A percentile compares a stretch with the other conserved stretches of the same genome.
Evolutionary conservation across 192 early-diverging fungal genomes (phyloP).

Genomic region (Coemansia sp.): DNA sequence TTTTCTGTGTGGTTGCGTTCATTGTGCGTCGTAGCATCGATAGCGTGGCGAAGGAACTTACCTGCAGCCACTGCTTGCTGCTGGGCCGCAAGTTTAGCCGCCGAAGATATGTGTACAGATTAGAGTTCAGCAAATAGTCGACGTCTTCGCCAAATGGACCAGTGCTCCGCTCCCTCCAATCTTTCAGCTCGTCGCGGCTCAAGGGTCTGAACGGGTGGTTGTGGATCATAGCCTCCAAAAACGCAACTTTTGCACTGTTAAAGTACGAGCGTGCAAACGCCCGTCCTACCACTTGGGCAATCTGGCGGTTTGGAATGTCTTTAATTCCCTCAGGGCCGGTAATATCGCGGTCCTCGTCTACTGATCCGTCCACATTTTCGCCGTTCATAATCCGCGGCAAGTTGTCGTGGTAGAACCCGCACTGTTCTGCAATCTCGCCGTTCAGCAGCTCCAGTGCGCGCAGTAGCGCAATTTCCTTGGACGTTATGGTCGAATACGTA

Average conservation of each 20-base stretch:
- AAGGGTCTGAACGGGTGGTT: slow-evolving; percentile 50
- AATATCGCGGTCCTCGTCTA: slow-evolving; percentile 9
- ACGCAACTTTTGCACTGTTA: slow-evolving; percentile 10
- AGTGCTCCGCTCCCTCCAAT: slow-evolving; percentile 26
- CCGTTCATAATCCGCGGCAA: slow-evolving; percentile 20
- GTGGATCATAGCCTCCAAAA: slow-evolving; percentile 45
- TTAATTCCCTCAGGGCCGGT: slow-evolving; percentile 3
- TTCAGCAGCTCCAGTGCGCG: slow-evolving; percentile 44
- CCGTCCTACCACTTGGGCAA: slow-evolving; percentile 28
- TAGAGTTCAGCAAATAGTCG: slow-evolving; percentile 33
- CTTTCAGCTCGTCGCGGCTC: slow-evolving; percentile 34
- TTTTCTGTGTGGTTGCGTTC: slow-evolving; percentile 21
- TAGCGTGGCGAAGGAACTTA: slow-evolving; percentile 40
- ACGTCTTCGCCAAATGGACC: slow-evolving; percentile 40
- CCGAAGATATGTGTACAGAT: slow-evolving; percentile 38
- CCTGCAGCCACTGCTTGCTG: slow-evolving; percentile 41
- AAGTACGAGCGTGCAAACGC: slow-evolving; percentile 44
- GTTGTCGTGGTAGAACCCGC: slow-evolving; percentile 19
- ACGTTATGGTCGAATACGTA: slow-evolving; percentile 17
- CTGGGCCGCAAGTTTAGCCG: slow-evolving; percentile 31
- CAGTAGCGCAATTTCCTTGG: slow-evolving; percentile 38
- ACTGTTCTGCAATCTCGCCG: slow-evolving; percentile 27
- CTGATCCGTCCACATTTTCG: slow-evolving; percentile 21
- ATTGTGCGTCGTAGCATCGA: slow-evolving; percentile 40
- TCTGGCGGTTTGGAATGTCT: slow-evolving; percentile 11